Percentiles rank a stretch among this genome's conserved stretches.
Conservation (phyloP, 2,329 filamentous ascomycete genomes). For the Trichoderma sp. region DNA sequence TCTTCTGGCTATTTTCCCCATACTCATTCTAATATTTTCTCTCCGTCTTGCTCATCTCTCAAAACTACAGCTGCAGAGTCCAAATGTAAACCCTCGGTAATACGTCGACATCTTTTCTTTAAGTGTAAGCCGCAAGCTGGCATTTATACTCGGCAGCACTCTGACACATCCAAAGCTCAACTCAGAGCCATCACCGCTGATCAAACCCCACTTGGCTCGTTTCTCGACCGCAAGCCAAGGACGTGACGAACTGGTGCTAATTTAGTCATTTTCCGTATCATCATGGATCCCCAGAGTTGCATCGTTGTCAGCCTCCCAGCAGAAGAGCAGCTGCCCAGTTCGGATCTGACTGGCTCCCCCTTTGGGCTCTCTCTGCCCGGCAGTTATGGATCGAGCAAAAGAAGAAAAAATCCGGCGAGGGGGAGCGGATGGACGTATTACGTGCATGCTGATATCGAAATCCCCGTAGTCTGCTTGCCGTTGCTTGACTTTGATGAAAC, state of each 20-base stretch:
- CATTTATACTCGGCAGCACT: not conserved
- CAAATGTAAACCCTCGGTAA: not conserved
- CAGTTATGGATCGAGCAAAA: not conserved
- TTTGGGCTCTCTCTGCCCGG: not conserved
- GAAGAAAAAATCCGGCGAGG: not conserved
- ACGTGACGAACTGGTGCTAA: not conserved
- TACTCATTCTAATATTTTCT: not conserved
- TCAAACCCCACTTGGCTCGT: constrained; percentile 1
- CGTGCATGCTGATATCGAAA: not conserved
- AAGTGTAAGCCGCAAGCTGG: not conserved
- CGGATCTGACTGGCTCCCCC: not conserved
- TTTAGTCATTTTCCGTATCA: not conserved
- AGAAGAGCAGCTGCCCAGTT: not conserved
- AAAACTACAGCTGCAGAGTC: not conserved
- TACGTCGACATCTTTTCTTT: not conserved
- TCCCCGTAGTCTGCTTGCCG: not conserved
- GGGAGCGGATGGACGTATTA: not conserved
- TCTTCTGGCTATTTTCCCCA: not conserved
- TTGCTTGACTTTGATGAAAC: not conserved
- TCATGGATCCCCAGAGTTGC: not conserved
- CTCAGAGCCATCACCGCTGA: not conserved
- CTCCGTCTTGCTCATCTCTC: not conserved
- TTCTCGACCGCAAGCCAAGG: not conserved
- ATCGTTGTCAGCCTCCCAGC: not conserved
- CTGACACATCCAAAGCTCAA: not conserved